These are phyloP conservation scores for Scedosporium dehoogii DNA, from an alignment of 2,329 filamentous ascomycete species.

Conservation along the genomic window DNA sequence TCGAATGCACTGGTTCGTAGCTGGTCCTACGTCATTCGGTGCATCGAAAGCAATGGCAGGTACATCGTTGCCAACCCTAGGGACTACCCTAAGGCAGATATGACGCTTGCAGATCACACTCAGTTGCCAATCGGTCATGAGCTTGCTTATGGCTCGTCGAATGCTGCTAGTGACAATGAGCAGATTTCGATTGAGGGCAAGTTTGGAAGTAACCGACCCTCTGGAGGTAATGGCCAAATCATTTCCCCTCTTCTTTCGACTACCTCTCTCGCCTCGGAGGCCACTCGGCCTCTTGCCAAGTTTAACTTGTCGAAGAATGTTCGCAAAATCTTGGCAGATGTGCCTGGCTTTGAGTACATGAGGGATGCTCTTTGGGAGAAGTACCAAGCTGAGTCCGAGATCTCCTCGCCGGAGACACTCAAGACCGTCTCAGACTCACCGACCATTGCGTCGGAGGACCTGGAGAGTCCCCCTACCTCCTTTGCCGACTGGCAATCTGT, in stretches of 20 bases:
- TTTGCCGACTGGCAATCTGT: no score
- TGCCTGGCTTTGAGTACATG: background rate
- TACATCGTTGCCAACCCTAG: background rate
- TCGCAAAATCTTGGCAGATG: background rate
- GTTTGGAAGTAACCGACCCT: no score
- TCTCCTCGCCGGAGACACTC: no score
- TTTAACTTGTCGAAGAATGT: background rate
- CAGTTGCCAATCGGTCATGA: background rate
- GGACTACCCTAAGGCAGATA: background rate
- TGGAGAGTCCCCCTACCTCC: no score
- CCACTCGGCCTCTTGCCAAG: background rate
- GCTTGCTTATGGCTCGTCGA: background rate
- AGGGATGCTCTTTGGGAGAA: background rate
- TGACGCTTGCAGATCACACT: background rate
- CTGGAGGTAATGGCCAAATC: background rate
- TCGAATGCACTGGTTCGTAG: background rate
- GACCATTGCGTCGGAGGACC: no score
- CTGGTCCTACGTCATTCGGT: background rate
- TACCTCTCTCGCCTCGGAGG: background rate
- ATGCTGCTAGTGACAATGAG: background rate
- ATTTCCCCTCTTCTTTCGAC: background rate
- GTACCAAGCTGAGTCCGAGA: no score
- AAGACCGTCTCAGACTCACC: no score
- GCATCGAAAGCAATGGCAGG: background rate
- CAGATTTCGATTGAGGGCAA: background rate